These are phyloP conservation scores for Onygenales sp. DNA, from an alignment of 2,329 filamentous ascomycete species.

Conservation along the genomic window DNA sequence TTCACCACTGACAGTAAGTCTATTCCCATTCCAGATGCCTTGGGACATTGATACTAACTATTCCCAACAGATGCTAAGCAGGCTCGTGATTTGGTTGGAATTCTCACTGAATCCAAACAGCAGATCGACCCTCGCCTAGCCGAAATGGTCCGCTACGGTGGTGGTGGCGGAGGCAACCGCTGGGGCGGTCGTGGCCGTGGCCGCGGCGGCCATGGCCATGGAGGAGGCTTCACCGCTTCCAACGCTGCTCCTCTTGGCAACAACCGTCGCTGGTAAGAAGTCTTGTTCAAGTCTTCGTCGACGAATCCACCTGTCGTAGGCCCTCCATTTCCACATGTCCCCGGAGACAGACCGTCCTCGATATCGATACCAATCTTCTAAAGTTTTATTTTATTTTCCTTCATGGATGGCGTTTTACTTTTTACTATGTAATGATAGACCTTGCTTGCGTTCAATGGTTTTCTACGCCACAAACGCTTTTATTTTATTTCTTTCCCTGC, in stretches of 20 bases:
- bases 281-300: neutral
- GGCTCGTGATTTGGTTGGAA: slow-evolving; percentile 89
- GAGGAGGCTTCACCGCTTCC: slow-evolving; percentile 46
- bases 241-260: slow-evolving; percentile 50
- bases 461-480: neutral
- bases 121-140: slow-evolving; percentile 90
- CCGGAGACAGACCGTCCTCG: neutral
- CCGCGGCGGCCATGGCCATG: slow-evolving; percentile 46
- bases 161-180: slow-evolving; percentile 62
- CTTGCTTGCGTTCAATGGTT: neutral
- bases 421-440: slow-evolving; percentile 1
- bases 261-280: slow-evolving; percentile 47
- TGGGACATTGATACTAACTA: slow-evolving; percentile 5
- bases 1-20: slow-evolving; percentile 98
- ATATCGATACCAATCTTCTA: neutral
- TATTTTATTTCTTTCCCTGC: neutral
- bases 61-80: slow-evolving; percentile 64
- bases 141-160: slow-evolving; percentile 91
- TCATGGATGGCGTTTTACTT: neutral
- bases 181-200: slow-evolving; percentile 58
- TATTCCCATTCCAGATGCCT: neutral
- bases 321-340: neutral
- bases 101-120: slow-evolving; percentile 95
- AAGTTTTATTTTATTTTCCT: neutral
- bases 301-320: neutral